Base-by-base conservation (phyloP, 306 rosid species). In the Rosa chinensis region DNA sequence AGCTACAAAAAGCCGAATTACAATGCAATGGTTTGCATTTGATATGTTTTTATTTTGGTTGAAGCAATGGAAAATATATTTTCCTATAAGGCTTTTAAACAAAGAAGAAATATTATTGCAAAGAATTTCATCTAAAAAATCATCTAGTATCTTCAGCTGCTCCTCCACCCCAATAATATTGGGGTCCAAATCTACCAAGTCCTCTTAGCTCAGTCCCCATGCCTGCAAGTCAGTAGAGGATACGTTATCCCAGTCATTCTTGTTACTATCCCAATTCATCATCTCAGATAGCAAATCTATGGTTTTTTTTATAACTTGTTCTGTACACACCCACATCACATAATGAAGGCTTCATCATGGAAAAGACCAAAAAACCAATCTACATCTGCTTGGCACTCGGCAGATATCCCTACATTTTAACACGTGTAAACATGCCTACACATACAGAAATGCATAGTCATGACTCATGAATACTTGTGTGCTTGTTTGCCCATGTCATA, bases 201-300 rank as follows among this genome's bases (percentile, higher is more conserved):
- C 85, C 72, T 77, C 83, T 80, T 79, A 93, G 86, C 79, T 87
- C 69, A 91, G 76, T 83, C 84, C 88, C 98, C 98, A 89, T 62
- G 93, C 94, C 98, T 93, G 96, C 90, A 88, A 76, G 79, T 74
- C 69, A 82, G 47, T 76, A 74, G 20, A 83, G 23, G 58, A 42
- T 70, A 40, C 62, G 25, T 13, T 16, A 68, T 20, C 4, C 23
- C 9, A 44, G 25, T 73, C 50, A 49, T 49, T 68, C 67, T 53
- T 67, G 11, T 50, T 75, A 62, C n/a, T 28, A 9, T 63, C 17
- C 20, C 9, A 28, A 5, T 28, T 13, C 20, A 56, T 56, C 28
- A 66, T 66, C 47, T 20, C 44, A 39, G 4, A 66, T 16, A 16
- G 48, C 0, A 17, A 66, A 17, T 40, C 13, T 18, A 39, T 14